Evolutionary conservation across 164 flowering plant genomes (phyloP), one percentile per base, ranked within the genome.

Genomic region (Amborella trichopoda): DNA sequence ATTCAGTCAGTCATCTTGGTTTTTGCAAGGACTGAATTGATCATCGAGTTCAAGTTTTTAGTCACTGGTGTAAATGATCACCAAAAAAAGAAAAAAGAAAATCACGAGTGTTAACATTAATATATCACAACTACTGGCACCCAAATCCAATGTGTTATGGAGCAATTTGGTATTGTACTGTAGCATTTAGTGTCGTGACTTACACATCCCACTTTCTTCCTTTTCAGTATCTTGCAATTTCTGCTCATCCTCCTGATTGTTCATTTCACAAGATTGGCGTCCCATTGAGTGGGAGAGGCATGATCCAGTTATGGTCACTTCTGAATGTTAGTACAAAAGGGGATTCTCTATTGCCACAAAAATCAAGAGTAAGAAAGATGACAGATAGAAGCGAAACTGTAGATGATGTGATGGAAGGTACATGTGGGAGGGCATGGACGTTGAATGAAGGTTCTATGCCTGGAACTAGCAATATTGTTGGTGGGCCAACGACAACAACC

Each of bases 201-300:
- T n/a, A n/a, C n/a, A n/a, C n/a, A n/a, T 12, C 42, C 26, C 51
- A 26, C 24, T 13, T 23, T 50, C 23, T 49, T 42, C 1, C 39
- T 23, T 61, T 54, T 53, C 70, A 93, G 97, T 88, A 83, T 63
- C 59, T 93, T 61, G 97, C 99, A 40, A 80, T 93, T 73, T 72
- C 95, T 65, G 87, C 91, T 56, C 97, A 93, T 71, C 97, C 99
- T 43, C 95, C 97, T 36, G 94, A 73, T 26, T 79, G 87, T 38
- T 77, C 90, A 44, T 79, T 77, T 74, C 94, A 93, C 76, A 79
- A 76, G 69, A 51, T 88, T 24, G 99, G 95, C 33, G 74, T 50
- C 24, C 71, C 81, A 46, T 68, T 88, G 50, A 61, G 62, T 48
- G 99, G 99, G 20, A 71, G 89, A 69, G 99, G 99, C 44, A 52